Evolutionary conservation across 1,284 basidiomycete species (phyloP).

Genomic region (Ustilago esculenta): DNA sequence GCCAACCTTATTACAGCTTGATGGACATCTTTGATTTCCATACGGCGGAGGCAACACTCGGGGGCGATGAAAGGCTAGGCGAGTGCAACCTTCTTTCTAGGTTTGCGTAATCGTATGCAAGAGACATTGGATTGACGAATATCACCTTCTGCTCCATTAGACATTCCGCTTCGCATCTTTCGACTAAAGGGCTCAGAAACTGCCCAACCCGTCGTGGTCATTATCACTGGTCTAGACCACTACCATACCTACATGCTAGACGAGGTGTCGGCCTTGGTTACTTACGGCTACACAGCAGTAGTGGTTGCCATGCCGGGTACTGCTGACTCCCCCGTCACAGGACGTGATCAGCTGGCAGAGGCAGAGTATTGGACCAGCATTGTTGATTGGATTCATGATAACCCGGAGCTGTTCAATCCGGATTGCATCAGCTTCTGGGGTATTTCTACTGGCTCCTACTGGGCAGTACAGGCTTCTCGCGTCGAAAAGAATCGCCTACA

Average conservation of each 20-base stretch:
- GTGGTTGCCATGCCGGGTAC: slow-evolving; percentile 41
- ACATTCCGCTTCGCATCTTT: slow-evolving; percentile 27
- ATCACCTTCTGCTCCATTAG: not conserved
- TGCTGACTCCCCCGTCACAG: slow-evolving; percentile 43
- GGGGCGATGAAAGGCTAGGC: not conserved
- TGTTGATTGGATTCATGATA: slow-evolving; percentile 37
- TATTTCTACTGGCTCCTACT: slow-evolving; percentile 42
- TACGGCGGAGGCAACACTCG: slow-evolving; percentile 2
- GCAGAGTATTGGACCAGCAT: slow-evolving; percentile 31
- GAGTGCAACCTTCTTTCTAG: not conserved
- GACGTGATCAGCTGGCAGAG: slow-evolving; percentile 8
- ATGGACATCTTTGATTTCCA: slow-evolving; percentile 10
- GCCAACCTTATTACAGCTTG: not conserved
- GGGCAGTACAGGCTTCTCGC: slow-evolving; percentile 30
- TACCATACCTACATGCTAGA: slow-evolving; percentile 36
- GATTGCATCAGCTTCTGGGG: slow-evolving; percentile 42
- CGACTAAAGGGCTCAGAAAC: slow-evolving; percentile 8
- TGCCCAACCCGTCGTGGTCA: slow-evolving; percentile 28
- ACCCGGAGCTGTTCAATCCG: slow-evolving; percentile 9
- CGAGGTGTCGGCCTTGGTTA: slow-evolving; percentile 12
- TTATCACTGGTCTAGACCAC: slow-evolving; percentile 46
- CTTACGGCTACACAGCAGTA: slow-evolving; percentile 16
- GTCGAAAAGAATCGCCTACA: slow-evolving; percentile 16
- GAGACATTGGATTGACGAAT: not conserved
- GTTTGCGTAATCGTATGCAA: too few relatives aligned